Evolutionary conservation across 2,329 filamentous ascomycete species (phyloP), one percentile per base, ranked within the genome.

Genomic region (Venturiaceae sp.): DNA sequence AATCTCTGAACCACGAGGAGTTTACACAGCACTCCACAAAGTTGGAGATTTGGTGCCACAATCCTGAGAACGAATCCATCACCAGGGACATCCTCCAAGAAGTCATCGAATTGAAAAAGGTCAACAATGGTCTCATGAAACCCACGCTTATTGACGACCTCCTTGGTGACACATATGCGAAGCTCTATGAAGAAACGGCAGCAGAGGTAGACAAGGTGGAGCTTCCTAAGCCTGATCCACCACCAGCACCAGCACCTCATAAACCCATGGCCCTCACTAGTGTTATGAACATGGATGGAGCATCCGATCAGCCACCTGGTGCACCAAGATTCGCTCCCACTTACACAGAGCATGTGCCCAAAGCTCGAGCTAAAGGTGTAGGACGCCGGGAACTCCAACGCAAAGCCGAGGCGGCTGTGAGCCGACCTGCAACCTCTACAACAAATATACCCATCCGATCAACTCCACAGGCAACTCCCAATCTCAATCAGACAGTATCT

Each of bases 41-140:
- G 16, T 70, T 90, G 41, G 83, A 87, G 63, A 70, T 71, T 1
- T 85, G 84, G 77, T 77, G 77, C 60, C 77, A 81, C n/a, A 72
- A 78, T 30, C 74, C 77, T 3, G 67, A 75, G 2, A 75, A 77
- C 0, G 69, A 72, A 21, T 69, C 67, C 0, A 71, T 77, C 57
- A 76, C 80, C 3, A 72, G 88, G 2, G 85, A 87, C 58, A 75
- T 85, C 6, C 75, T 90, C 11, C 78, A 83, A 44, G 86, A 89
- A 62, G 80, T 82, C 1, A 76, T 86, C 28, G 86, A 90, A 64
- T 73, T 89, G 34, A 88, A 88, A 67, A 86, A 84, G 69, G 81
- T 96, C 47, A 99, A 99, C 68, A 86, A 86, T 41, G 87, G 86
- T 52, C 79, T 96, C 7, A 94, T 95, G 82, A 96, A 96, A 71